Base-by-base conservation (phyloP, 1,284 basidiomycete species). In the Irpex lacteus region DNA sequence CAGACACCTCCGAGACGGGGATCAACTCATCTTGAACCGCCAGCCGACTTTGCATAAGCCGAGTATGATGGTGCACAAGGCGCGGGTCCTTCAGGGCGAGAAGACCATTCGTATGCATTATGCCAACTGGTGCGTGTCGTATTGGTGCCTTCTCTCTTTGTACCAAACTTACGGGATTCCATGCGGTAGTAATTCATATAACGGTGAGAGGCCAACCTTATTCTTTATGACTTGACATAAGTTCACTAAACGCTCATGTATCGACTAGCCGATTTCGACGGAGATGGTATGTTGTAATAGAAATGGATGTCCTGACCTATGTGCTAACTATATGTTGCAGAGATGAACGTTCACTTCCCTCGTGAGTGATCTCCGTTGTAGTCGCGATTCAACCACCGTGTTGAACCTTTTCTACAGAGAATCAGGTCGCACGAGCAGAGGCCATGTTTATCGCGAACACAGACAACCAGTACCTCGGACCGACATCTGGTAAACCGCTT, bases 21-120 rank as follows among this genome's bases (percentile, higher is more conserved):
- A 99, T 75, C 92, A 98, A 65, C 81, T 99, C 66, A 94, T 99
- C 70, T 82, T 99, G 62, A 99, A 99, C 75, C 94, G 98, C 67
- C 98, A 99, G 82, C 98, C 98, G 7, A 99, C 98, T 0, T 82
- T 99, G 65, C 98, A 99, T 78, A 99, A 99, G 76, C 97, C 98
- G n/a, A 96, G 93, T 82, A 99, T 99, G 97, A 99, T 99, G 98
- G 93, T 91, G 8, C 98, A 99, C 78, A 92, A 89, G 70, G 98
- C 97, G 26, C 90, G 91, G 67, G 93, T 99, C 15, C 78, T 99
- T 67, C 87, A 90, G 66, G 98, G 97, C 57, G 98, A 99, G 79
- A 98, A 98, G 82, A 99, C 98, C 1, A 99, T 99, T 76, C 89
- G 98, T 37, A 98, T 99, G 97, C 98, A 99, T 81, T 99, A 99